Base-by-base conservation (phyloP, 495 filamentous ascomycete genomes). In the Neurospora sp. region DNA sequence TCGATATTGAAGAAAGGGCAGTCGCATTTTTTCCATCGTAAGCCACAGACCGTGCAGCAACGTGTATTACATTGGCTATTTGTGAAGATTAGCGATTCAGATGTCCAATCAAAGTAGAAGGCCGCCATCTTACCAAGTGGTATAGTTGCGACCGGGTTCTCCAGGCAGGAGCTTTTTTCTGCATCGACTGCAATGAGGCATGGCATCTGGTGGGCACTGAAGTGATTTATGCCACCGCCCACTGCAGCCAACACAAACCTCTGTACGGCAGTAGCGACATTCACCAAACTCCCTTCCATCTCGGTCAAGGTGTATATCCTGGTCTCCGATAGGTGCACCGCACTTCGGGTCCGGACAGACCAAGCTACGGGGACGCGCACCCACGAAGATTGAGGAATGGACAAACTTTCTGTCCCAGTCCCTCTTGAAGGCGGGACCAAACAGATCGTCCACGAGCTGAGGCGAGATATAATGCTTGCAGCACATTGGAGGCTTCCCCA, bases 81-180 rank as follows among this genome's bases (percentile, higher is more conserved):
- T 0, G n/a, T 38, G 31, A 69, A 72, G 0, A 38, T 69, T 70
- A 37, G 77, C 80, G 42, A 79, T 74, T 14, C 39, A 18, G 41
- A 9, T 39, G 9, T 66, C 35, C 46, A 69, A 39, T 74, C 54
- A 41, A 46, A 38, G 18, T 23, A 5, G 42, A 69, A 54, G 72
- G n/a, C 31, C 39, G 81, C 4, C 16, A n/a, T 42, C 89, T 79
- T 85, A 90, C 89, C 90, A 96, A 66, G 90, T 93, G 89, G 94
- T 94, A 77, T 94, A 93, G 81, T 93, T 93, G 79, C 92, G 93
- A 69, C 93, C 92, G 69, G 93, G 81, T 79, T 96, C 92, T 16
- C 54, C 54, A 16, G 54, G 54, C 27, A 35, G 6, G n/a, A 94
- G 91, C 81, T 91, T 88, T 20, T 89, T 86, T 72, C 86, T 89